Conservation (phyloP, 2,329 filamentous ascomycete genomes). For the Aspergillus latus region DNA sequence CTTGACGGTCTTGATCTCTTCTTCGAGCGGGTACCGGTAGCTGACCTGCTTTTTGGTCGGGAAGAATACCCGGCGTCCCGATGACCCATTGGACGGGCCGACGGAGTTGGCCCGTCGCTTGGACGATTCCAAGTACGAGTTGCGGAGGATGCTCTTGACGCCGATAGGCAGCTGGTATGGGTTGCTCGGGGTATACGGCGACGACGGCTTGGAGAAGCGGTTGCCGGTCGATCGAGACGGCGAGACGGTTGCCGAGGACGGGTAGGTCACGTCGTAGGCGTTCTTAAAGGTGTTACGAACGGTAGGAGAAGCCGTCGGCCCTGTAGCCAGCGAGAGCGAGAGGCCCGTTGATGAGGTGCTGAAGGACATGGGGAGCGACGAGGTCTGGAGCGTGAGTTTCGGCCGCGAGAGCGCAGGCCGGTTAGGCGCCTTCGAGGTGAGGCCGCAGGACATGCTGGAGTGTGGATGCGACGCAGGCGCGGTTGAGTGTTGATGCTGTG, state of each 20-base stretch:
- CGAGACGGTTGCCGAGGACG: slow-evolving; percentile 41
- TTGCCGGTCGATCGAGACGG: slow-evolving; percentile 29
- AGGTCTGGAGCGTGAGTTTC: slow-evolving; percentile 62
- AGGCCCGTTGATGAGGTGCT: slow-evolving; percentile 55
- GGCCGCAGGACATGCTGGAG: not conserved
- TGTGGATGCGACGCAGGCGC: not conserved
- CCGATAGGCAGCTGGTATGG: slow-evolving; percentile 47
- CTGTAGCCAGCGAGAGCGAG: slow-evolving; percentile 53
- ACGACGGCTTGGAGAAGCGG: slow-evolving; percentile 31
- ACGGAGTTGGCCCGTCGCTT: slow-evolving; percentile 43
- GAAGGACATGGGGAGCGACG: slow-evolving; percentile 51
- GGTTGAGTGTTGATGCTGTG: not conserved
- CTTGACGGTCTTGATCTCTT: slow-evolving; percentile 58
- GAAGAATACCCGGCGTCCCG: slow-evolving; percentile 46
- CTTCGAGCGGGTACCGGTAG: slow-evolving; percentile 57
- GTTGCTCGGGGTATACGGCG: slow-evolving; percentile 30
- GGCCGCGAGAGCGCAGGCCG: slow-evolving; percentile 45
- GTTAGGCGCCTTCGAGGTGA: slow-evolving; percentile 12
- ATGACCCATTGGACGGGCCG: slow-evolving; percentile 35
- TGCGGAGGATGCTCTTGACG: slow-evolving; percentile 49
- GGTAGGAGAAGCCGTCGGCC: slow-evolving; percentile 55
- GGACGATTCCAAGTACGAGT: slow-evolving; percentile 43
- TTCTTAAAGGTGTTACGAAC: slow-evolving; percentile 63
- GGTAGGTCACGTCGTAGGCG: slow-evolving; percentile 51
- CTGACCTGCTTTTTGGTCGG: slow-evolving; percentile 58